These are phyloP conservation scores for Margaritispora aquatica DNA, from an alignment of 495 filamentous ascomycete species.

Conservation along the genomic window DNA sequence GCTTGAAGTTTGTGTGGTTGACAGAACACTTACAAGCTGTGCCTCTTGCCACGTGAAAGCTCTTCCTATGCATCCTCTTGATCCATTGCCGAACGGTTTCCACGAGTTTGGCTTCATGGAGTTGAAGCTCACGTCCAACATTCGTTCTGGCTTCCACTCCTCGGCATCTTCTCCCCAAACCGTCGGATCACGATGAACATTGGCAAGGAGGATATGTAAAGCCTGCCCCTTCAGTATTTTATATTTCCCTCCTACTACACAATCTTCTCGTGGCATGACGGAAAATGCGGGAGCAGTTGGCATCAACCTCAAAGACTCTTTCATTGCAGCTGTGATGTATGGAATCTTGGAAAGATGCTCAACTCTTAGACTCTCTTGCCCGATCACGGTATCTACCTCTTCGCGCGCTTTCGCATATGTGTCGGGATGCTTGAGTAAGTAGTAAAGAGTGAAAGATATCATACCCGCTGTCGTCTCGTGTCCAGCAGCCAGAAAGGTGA, in stretches of 20 bases:
- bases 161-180: slow-evolving; percentile 57
- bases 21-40: slow-evolving; percentile 47
- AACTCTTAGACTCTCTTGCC: slow-evolving; percentile 45
- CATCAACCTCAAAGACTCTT: slow-evolving; percentile 59
- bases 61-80: slow-evolving; percentile 59
- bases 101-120: no score
- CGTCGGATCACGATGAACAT: slow-evolving; percentile 60
- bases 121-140: slow-evolving; percentile 54
- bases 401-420: slow-evolving; percentile 35
- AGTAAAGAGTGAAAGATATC: slow-evolving; percentile 44
- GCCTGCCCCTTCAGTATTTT: slow-evolving; percentile 53
- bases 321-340: slow-evolving; percentile 58
- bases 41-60: slow-evolving; percentile 64
- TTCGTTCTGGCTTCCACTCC: slow-evolving; percentile 60
- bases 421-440: slow-evolving; percentile 40
- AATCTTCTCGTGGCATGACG: slow-evolving; percentile 47
- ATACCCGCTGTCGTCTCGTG: slow-evolving; percentile 57
- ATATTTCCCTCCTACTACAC: slow-evolving; percentile 60
- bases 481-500: slow-evolving; percentile 39
- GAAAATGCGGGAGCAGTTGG: slow-evolving; percentile 62
- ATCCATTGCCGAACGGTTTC: slow-evolving; percentile 68
- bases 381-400: slow-evolving; percentile 57
- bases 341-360: slow-evolving; percentile 53
- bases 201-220: slow-evolving; percentile 29
- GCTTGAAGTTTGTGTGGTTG: slow-evolving; percentile 50